These are phyloP conservation scores for Stylonectria norvegica DNA, from an alignment of 2,329 filamentous ascomycete species.

Conservation along the genomic window DNA sequence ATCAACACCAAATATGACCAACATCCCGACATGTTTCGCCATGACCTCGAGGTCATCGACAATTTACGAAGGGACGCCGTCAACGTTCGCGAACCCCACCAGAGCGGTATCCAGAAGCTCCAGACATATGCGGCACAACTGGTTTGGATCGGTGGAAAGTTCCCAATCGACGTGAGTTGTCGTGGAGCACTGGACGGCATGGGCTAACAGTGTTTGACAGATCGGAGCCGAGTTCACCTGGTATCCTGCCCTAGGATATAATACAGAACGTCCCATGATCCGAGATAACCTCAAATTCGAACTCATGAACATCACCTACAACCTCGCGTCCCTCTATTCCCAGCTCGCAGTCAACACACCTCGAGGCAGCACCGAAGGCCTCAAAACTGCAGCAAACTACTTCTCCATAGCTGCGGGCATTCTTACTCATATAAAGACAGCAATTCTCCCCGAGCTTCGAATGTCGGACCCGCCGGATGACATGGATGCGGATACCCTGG, in stretches of 20 bases:
- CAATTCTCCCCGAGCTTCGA: constrained; percentile 77
- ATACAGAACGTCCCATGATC: constrained; percentile 68
- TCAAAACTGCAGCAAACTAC: constrained; percentile 86
- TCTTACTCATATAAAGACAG: constrained; percentile 70
- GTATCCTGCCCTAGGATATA: constrained; percentile 92
- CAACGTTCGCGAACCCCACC: constrained; percentile 82
- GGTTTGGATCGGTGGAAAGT: constrained; percentile 90
- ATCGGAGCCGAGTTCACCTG: constrained; percentile 94
- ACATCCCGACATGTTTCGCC: constrained; percentile 92
- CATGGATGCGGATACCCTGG: constrained; percentile 86
- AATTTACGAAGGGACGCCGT: constrained; percentile 79
- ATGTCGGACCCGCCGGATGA: constrained; percentile 83
- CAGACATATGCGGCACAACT: constrained; percentile 89
- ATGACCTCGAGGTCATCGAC: constrained; percentile 83
- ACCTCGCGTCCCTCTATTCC: constrained; percentile 88
- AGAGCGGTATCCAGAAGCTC: constrained; percentile 82
- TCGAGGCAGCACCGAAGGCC: constrained; percentile 71
- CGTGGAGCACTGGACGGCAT: constrained; percentile 1
- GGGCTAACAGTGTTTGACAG: constrained; percentile 44
- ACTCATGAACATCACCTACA: constrained; percentile 88
- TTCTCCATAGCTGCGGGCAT: constrained; percentile 86
- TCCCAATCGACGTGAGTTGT: constrained; percentile 78
- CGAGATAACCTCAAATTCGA: constrained; percentile 73
- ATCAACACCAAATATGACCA: constrained; percentile 99
- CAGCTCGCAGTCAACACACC: constrained; percentile 83